Percentiles rank a stretch among this genome's conserved stretches.
Evolutionary conservation across 495 filamentous ascomycete genomes (phyloP).

Genomic region (Aspergillus egyptiacus): DNA sequence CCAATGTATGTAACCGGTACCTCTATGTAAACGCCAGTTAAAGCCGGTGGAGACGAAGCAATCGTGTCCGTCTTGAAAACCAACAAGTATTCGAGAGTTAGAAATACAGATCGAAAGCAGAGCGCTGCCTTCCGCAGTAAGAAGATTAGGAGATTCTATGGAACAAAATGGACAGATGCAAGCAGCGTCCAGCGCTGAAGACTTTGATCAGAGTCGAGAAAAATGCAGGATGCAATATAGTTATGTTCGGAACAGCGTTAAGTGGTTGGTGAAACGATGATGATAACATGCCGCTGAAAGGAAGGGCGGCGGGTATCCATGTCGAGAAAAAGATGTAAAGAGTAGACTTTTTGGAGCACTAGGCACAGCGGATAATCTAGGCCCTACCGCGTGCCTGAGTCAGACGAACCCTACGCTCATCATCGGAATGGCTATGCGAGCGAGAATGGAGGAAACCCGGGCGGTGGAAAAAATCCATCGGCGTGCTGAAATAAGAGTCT

Average conservation of each 20-base stretch:
- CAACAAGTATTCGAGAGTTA: constrained; percentile 4
- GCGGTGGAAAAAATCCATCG: constrained; percentile 31
- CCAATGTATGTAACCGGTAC: constrained; percentile 2
- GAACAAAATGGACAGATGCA: constrained; percentile 7
- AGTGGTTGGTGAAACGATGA: neutral
- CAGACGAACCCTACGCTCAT: constrained; percentile 36
- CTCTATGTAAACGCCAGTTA: constrained; percentile 16
- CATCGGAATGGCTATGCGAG: constrained; percentile 27
- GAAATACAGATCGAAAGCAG: constrained; percentile 1
- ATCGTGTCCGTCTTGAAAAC: neutral
- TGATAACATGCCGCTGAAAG: constrained; percentile 1
- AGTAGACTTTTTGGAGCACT: no score
- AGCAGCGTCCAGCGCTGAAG: constrained; percentile 19
- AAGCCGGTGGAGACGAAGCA: neutral
- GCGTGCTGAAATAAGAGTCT: constrained; percentile 15
- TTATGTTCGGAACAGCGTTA: neutral
- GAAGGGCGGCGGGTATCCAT: constrained; percentile 1
- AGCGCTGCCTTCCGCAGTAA: neutral
- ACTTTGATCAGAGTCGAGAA: neutral
- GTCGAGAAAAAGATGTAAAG: no score
- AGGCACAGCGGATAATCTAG: no score
- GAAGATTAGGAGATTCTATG: constrained; percentile 14
- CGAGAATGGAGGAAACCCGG: constrained; percentile 23
- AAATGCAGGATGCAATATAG: neutral
- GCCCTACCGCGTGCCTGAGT: constrained; percentile 33